phyloP scores from a whole-genome alignment of 495 filamentous ascomycete species.

The Neurospora discreta region DNA sequence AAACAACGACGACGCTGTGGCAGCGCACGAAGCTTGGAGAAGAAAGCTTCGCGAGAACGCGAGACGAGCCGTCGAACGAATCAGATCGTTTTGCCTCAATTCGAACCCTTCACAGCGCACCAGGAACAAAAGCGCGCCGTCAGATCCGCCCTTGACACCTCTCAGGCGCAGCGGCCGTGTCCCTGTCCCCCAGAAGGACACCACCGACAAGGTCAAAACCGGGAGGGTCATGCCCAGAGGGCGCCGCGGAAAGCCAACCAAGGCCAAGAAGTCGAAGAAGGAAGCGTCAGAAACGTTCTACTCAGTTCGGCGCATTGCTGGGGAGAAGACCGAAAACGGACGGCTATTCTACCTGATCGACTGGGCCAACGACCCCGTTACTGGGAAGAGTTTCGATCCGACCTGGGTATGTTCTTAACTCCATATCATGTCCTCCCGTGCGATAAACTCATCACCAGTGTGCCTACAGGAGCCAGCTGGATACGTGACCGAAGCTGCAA shows the following conservation, averaged over 20 bases:
- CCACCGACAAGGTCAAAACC: not conserved
- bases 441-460: not conserved
- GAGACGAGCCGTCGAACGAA: not conserved
- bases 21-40: not conserved
- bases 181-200: not conserved
- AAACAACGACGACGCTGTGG: not conserved
- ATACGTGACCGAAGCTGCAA: slow-evolving; percentile 21
- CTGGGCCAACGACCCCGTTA: slow-evolving; percentile 28
- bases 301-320: slow-evolving; percentile 24
- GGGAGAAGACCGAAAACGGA: slow-evolving; percentile 23
- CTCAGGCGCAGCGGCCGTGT: not conserved
- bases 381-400: slow-evolving; percentile 22
- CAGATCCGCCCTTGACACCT: not conserved
- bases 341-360: slow-evolving; percentile 26
- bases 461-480: slow-evolving; percentile 24
- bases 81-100: not conserved
- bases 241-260: not conserved
- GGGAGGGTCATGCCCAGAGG: not conserved
- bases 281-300: slow-evolving; percentile 10
- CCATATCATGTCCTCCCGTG: not conserved
- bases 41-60: not conserved
- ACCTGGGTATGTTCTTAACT: slow-evolving; percentile 26
- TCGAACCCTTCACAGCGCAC: not conserved
- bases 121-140: not conserved
- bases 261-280: not conserved